These are phyloP conservation scores for Whalleya microplaca DNA, from an alignment of 2,329 filamentous ascomycete genomes.

Conservation along the genomic window DNA sequence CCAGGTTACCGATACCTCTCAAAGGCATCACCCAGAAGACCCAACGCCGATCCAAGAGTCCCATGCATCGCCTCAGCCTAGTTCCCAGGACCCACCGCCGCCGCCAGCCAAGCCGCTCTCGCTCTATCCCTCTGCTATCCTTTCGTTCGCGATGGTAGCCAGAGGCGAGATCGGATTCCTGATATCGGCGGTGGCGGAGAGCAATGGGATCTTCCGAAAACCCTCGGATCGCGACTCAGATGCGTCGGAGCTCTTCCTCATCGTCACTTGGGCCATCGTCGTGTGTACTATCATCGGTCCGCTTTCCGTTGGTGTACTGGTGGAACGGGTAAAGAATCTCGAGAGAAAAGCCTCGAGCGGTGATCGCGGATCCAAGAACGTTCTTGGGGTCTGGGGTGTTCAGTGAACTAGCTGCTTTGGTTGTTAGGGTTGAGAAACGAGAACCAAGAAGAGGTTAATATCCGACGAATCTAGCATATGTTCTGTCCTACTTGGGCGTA, in stretches of 20 bases:
- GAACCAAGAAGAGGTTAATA: no score
- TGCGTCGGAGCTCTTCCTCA: constrained; percentile 50
- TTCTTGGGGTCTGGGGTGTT: constrained; percentile 36
- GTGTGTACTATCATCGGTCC: constrained; percentile 59
- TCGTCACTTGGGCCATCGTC: constrained; percentile 60
- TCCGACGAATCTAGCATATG: no score
- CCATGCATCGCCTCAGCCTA: neutral
- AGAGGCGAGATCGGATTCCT: constrained; percentile 82
- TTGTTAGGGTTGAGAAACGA: no score
- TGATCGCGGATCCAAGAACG: constrained; percentile 20
- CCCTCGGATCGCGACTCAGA: constrained; percentile 15
- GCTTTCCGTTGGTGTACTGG: constrained; percentile 50
- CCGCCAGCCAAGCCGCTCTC: constrained; percentile 56
- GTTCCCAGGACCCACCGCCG: constrained; percentile 1
- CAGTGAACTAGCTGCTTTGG: constrained; percentile 7
- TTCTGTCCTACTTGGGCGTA: no score
- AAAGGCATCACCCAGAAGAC: neutral
- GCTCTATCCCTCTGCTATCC: constrained; percentile 67
- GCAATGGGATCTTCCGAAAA: constrained; percentile 46
- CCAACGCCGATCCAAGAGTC: neutral
- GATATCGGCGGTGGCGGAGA: constrained; percentile 70
- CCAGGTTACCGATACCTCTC: neutral
- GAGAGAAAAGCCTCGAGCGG: constrained; percentile 21
- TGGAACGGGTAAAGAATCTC: constrained; percentile 46
- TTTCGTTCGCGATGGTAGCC: constrained; percentile 72